Conservation (phyloP, 2,329 filamentous ascomycete genomes). For the Ascochyta viciae-villosae region DNA sequence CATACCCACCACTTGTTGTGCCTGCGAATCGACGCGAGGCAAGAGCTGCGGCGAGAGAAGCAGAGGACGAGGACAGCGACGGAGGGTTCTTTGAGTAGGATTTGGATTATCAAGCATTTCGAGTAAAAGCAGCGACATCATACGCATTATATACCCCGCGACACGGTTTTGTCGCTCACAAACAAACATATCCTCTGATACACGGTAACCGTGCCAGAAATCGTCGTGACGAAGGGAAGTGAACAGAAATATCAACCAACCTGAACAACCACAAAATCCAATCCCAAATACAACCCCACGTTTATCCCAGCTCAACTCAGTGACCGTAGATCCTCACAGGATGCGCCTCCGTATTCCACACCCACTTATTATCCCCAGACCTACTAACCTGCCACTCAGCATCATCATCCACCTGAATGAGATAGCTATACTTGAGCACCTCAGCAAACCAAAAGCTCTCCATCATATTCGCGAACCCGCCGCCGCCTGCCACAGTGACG, state of each 20-base stretch:
- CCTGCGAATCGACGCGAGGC: conserved; percentile 30
- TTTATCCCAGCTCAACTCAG: background rate
- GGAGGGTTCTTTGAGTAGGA: conserved; percentile 49
- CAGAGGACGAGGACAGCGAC: conserved; percentile 46
- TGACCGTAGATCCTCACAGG: conserved; percentile 57
- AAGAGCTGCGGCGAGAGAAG: conserved; percentile 25
- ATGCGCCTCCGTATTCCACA: conserved; percentile 72
- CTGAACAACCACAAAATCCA: background rate
- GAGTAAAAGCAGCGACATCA: background rate
- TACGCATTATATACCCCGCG: conserved; percentile 28
- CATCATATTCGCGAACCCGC: conserved; percentile 71
- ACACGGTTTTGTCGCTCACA: background rate
- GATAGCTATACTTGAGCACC: conserved; percentile 82
- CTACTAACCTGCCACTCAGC: conserved; percentile 64
- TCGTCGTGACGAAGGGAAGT: background rate
- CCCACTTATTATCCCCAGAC: conserved; percentile 61
- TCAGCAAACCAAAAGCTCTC: conserved; percentile 91
- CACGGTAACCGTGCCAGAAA: background rate
- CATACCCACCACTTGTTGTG: conserved; percentile 16
- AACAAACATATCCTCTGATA: background rate
- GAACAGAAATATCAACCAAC: background rate
- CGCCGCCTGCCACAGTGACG: conserved; percentile 70
- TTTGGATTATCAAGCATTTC: background rate
- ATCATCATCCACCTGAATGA: conserved; percentile 69
- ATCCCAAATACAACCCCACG: too few relatives aligned